Conservation (phyloP, 371 early-diverging fungal genomes). For the Apophysomyces elegans region DNA sequence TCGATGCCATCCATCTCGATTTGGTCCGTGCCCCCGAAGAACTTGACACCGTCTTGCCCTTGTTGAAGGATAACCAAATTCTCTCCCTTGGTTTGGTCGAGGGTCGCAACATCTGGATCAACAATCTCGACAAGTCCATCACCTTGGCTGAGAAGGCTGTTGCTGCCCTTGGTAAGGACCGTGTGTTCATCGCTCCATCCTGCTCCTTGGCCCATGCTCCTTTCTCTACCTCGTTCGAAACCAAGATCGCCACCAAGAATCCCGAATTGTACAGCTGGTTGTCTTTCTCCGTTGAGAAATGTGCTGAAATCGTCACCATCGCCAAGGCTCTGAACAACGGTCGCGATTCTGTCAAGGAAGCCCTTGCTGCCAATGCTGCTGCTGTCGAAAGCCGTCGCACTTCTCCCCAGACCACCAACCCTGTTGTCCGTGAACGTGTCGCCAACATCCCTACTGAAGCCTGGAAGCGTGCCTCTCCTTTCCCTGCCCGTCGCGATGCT, state of each 20-base stretch:
- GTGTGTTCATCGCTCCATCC: constrained; percentile 84
- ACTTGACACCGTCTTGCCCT: constrained; percentile 69
- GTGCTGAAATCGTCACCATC: constrained; percentile 77
- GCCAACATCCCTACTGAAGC: constrained; percentile 69
- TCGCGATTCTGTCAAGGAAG: constrained; percentile 67
- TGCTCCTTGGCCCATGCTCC: constrained; percentile 95
- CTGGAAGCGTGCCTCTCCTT: constrained; percentile 78
- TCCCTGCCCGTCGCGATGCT: constrained; percentile 71
- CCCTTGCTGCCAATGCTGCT: constrained; percentile 74
- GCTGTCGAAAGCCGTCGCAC: constrained; percentile 76
- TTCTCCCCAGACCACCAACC: constrained; percentile 84
- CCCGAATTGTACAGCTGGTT: constrained; percentile 89
- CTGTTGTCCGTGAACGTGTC: constrained; percentile 80
- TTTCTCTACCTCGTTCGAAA: constrained; percentile 84
- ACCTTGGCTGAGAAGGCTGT: constrained; percentile 72
- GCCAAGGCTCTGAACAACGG: constrained; percentile 74
- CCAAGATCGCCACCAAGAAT: constrained; percentile 70
- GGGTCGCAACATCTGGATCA: constrained; percentile 98
- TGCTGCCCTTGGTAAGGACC: constrained; percentile 66
- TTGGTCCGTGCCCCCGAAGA: constrained; percentile 88
- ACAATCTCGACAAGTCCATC: constrained; percentile 79
- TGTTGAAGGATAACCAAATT: constrained; percentile 57
- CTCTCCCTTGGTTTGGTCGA: constrained; percentile 91
- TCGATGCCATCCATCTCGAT: constrained; percentile 90
- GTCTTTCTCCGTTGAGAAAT: constrained; percentile 92